Evolutionary conservation across 2,329 filamentous ascomycete species (phyloP).

Genomic region (Apiospora marii): DNA sequence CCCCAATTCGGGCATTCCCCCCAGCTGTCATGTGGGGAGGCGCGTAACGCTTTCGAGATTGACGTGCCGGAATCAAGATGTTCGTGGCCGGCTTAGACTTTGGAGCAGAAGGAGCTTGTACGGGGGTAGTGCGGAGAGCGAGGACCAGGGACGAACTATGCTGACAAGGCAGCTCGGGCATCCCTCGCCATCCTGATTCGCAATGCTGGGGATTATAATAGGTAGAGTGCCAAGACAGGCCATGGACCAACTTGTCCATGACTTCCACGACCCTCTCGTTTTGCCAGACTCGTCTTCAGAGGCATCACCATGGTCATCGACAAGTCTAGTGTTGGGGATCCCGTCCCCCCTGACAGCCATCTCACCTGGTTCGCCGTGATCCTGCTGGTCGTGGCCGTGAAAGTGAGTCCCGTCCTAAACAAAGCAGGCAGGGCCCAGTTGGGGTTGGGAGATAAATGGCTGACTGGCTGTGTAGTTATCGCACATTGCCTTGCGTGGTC

Average conservation of each 20-base stretch:
- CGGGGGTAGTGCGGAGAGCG: background rate
- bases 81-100: background rate
- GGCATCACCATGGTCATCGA: background rate
- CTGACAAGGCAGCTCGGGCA: background rate
- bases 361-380: background rate
- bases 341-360: background rate
- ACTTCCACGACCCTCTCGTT: background rate
- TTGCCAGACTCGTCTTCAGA: background rate
- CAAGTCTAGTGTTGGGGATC: background rate
- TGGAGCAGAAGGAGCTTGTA: background rate
- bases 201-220: background rate
- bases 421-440: background rate
- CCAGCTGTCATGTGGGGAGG: background rate
- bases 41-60: background rate
- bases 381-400: background rate
- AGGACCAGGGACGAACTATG: background rate
- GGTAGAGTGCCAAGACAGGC: background rate
- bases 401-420: background rate
- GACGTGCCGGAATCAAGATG: background rate
- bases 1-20: too few relatives aligned
- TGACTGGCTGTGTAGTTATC: background rate
- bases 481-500: background rate
- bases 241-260: background rate
- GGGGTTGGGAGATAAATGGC: background rate
- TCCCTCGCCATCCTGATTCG: background rate